phyloP scores from a whole-genome alignment of 345 rosid species.

The Eucalyptus pauciflora region DNA sequence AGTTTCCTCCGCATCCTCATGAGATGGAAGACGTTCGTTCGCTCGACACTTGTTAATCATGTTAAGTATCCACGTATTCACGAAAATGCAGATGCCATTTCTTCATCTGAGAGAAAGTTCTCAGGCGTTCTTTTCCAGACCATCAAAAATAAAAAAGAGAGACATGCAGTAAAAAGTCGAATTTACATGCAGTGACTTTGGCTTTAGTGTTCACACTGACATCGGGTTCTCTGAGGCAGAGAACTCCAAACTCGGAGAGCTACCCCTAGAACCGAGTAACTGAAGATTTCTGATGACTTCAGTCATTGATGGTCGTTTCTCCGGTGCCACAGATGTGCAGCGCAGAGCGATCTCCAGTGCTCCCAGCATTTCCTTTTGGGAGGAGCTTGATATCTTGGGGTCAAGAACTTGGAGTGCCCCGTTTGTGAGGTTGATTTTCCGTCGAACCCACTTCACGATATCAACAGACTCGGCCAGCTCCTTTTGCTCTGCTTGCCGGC shows the following conservation, averaged over 20 bases:
- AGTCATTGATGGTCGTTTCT: slow-evolving; percentile 66
- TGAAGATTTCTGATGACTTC: slow-evolving; percentile 62
- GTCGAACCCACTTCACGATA: slow-evolving; percentile 75
- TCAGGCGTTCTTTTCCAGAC: neutral
- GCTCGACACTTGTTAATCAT: neutral
- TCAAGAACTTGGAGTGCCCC: slow-evolving; percentile 73
- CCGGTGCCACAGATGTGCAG: slow-evolving; percentile 72
- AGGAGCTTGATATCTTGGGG: slow-evolving; percentile 36
- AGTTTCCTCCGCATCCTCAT: neutral
- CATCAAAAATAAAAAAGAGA: neutral
- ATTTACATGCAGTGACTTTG: neutral
- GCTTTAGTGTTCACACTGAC: neutral
- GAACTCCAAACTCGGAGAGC: slow-evolving; percentile 2
- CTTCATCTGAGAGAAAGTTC: neutral
- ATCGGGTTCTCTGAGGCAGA: slow-evolving; percentile 3
- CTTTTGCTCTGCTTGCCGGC: slow-evolving; percentile 48
- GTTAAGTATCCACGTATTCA: neutral
- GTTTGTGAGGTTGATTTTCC: slow-evolving; percentile 72
- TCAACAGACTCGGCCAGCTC: slow-evolving; percentile 41
- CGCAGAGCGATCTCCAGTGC: slow-evolving; percentile 60
- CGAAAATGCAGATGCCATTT: neutral
- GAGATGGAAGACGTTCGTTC: neutral
- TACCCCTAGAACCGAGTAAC: slow-evolving; percentile 14
- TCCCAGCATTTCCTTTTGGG: slow-evolving; percentile 48
- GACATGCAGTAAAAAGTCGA: neutral